Evolutionary conservation across 83 land plant genomes (phyloP).

Genomic region (Thuja plicata): DNA sequence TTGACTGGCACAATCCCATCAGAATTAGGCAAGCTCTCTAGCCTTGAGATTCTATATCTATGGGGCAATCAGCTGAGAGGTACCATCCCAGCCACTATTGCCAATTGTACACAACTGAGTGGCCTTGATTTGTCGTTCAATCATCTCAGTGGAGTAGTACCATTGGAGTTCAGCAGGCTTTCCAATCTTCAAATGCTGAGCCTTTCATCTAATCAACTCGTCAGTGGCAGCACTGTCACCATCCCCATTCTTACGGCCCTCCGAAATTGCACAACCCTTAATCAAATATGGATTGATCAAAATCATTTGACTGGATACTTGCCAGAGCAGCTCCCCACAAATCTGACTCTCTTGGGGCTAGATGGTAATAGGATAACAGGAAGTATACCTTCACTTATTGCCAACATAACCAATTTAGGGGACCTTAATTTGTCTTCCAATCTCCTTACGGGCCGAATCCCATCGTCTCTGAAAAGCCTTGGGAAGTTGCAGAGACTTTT

Average conservation of each 20-base stretch:
- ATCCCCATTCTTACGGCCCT: background rate
- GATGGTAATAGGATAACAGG: background rate
- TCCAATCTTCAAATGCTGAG: background rate
- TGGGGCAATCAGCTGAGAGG: background rate
- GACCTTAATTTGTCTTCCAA: background rate
- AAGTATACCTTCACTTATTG: background rate
- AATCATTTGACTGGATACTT: background rate
- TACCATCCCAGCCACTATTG: conserved; percentile 18
- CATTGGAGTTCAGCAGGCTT: conserved; percentile 5
- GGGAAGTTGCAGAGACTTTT: background rate
- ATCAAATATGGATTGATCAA: background rate
- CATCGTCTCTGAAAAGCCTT: background rate
- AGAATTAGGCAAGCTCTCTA: background rate
- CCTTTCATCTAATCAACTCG: background rate
- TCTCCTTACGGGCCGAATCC: background rate
- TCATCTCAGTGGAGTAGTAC: conserved; percentile 41
- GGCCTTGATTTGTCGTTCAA: conserved; percentile 53
- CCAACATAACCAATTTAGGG: background rate
- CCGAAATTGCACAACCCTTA: background rate
- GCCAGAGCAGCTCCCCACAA: conserved; percentile 21
- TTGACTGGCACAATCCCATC: conserved; percentile 39
- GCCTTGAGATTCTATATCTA: background rate
- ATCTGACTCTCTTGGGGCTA: conserved; percentile 36
- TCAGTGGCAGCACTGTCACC: background rate
- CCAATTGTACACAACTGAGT: conserved; percentile 37